These are phyloP conservation scores for Jimgerdemannia lactiflua DNA, from an alignment of 192 early-diverging fungal species.

Conservation along the genomic window DNA sequence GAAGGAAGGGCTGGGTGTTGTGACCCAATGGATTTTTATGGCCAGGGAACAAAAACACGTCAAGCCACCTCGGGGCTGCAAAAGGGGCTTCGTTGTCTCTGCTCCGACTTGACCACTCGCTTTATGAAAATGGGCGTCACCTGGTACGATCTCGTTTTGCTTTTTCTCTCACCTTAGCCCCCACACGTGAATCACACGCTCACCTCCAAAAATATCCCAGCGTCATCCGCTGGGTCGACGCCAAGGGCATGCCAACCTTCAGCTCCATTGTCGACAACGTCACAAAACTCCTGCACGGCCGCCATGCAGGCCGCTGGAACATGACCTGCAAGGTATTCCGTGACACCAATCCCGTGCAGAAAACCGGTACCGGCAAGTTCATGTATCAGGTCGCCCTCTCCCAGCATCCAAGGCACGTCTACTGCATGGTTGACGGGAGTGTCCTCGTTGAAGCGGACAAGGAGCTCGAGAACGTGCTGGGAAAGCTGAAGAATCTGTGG, in stretches of 20 bases:
- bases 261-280: conserved; percentile 32
- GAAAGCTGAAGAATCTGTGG: conserved; percentile 49
- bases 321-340: conserved; percentile 33
- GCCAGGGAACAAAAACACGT: too few relatives aligned
- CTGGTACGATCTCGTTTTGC: not conserved
- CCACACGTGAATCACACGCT: conserved; percentile 1
- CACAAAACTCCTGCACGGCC: conserved; percentile 32
- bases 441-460: conserved; percentile 50
- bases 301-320: conserved; percentile 33
- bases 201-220: conserved; percentile 8
- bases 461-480: conserved; percentile 45
- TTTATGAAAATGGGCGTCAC: not conserved
- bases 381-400: conserved; percentile 31
- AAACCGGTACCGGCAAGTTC: conserved; percentile 18
- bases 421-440: conserved; percentile 45
- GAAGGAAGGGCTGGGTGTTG: too few relatives aligned
- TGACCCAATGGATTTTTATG: too few relatives aligned
- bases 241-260: conserved; percentile 38
- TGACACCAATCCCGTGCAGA: conserved; percentile 17
- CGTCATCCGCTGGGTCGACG: conserved; percentile 39
- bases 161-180: not conserved
- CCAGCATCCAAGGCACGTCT: conserved; percentile 31
- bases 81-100: not conserved
- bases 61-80: too few relatives aligned
- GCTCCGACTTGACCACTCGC: not conserved